These are phyloP conservation scores for Catunica adiposa DNA, from an alignment of 2,329 filamentous ascomycete genomes.

Conservation along the genomic window DNA sequence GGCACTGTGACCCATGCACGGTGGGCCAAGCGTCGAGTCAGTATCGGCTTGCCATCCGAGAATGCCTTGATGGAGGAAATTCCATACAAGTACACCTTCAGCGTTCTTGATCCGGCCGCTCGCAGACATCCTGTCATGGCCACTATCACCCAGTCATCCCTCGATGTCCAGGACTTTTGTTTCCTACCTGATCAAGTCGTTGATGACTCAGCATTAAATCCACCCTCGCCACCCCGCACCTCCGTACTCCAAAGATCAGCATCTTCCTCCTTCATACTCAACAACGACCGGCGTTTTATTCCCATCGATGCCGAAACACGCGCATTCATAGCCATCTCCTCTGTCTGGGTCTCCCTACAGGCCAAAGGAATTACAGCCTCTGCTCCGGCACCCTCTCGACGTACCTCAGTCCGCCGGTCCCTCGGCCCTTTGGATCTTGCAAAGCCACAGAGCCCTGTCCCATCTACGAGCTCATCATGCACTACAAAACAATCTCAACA, in stretches of 20 bases:
- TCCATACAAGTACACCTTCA: slow-evolving; percentile 51
- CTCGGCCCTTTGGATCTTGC: neutral
- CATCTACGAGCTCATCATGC: neutral
- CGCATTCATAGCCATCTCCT: slow-evolving; percentile 17
- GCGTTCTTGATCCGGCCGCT: slow-evolving; percentile 52
- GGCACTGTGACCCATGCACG: slow-evolving; percentile 7
- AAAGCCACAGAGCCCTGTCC: neutral
- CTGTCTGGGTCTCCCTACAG: slow-evolving; percentile 18
- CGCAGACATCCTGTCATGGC: slow-evolving; percentile 62
- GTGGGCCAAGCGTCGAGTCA: slow-evolving; percentile 9
- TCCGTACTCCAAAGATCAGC: slow-evolving; percentile 4
- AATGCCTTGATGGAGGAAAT: slow-evolving; percentile 16
- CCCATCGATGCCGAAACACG: slow-evolving; percentile 17
- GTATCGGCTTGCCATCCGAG: slow-evolving; percentile 17
- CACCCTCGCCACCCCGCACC: neutral
- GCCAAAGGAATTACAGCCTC: slow-evolving; percentile 15
- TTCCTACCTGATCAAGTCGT: slow-evolving; percentile 4
- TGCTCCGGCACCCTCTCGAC: slow-evolving; percentile 4
- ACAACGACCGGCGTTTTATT: slow-evolving; percentile 13
- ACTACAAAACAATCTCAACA: neutral
- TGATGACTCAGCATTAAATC: neutral
- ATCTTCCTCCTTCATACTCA: neutral
- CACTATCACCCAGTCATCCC: slow-evolving; percentile 41
- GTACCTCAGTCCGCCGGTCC: slow-evolving; percentile 4
- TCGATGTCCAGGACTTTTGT: slow-evolving; percentile 47